These are phyloP conservation scores for Agmasoma carcini DNA, from an alignment of 371 early-diverging fungal genomes.

Conservation along the genomic window DNA sequence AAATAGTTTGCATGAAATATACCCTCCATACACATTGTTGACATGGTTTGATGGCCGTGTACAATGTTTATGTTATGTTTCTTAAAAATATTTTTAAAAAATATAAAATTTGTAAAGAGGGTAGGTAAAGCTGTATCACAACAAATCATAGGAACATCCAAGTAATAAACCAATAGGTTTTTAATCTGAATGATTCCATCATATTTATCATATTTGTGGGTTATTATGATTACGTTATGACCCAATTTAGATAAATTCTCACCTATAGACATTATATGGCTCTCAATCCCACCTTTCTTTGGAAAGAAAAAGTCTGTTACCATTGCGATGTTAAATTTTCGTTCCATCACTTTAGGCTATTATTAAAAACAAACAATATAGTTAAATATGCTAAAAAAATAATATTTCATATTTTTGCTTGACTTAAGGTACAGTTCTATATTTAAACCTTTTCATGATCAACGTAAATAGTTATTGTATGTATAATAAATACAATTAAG, in stretches of 20 bases:
- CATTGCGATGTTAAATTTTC: constrained; percentile 49
- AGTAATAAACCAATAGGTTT: constrained; percentile 76
- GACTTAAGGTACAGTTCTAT: too few relatives aligned
- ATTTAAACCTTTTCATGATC: too few relatives aligned
- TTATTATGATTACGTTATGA: constrained; percentile 63
- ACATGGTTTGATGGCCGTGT: constrained; percentile 91
- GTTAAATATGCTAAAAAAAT: too few relatives aligned
- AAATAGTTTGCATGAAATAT: constrained; percentile 82
- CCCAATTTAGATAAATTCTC: constrained; percentile 71
- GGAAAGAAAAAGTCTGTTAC: constrained; percentile 84
- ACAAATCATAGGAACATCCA: constrained; percentile 68
- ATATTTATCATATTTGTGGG: constrained; percentile 47
- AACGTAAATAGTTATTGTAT: too few relatives aligned
- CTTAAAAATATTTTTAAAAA: constrained; percentile 74
- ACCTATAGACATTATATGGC: constrained; percentile 76
- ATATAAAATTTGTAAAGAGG: constrained; percentile 68
- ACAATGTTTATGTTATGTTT: constrained; percentile 79
- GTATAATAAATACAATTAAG: too few relatives aligned
- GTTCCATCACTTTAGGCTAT: too few relatives aligned
- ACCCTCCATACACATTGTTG: constrained; percentile 77
- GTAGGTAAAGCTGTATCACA: constrained; percentile 78
- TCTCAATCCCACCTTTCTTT: constrained; percentile 89
- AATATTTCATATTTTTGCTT: too few relatives aligned
- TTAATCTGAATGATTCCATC: constrained; percentile 16
- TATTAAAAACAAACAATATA: too few relatives aligned